A percentile compares a stretch with the other conserved stretches of the same genome.
Conservation (phyloP, 495 filamentous ascomycete species). For the Pyronema domesticum region DNA sequence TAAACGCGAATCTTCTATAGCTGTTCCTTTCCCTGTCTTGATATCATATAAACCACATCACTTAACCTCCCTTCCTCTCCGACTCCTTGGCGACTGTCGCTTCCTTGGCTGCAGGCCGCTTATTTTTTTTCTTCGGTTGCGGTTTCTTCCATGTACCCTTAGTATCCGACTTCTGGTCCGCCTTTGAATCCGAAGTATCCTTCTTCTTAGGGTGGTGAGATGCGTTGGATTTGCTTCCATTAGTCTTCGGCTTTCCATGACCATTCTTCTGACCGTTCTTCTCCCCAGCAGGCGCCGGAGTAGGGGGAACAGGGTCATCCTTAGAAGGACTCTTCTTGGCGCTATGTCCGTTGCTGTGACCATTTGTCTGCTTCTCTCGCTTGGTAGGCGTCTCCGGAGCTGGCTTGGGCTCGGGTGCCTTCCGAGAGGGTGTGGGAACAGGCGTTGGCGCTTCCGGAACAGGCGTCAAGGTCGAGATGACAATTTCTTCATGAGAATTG, state of each 20-base stretch:
- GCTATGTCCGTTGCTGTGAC: slow-evolving; percentile 1
- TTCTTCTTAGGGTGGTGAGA: slow-evolving; percentile 3
- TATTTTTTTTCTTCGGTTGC: not conserved
- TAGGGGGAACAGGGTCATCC: slow-evolving; percentile 2
- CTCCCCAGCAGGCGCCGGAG: slow-evolving; percentile 3
- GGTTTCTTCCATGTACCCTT: not conserved
- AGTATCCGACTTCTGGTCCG: not conserved
- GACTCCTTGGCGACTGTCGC: slow-evolving; percentile 1
- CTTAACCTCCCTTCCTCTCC: slow-evolving; percentile 4
- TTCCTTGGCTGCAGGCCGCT: not conserved
- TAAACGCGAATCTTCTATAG: not conserved
- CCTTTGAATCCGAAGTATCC: not conserved
- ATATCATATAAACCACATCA: not conserved
- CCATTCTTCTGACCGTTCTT: slow-evolving; percentile 3
- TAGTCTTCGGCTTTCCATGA: slow-evolving; percentile 10
- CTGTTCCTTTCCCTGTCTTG: not conserved
- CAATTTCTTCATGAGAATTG: slow-evolving; percentile 17
- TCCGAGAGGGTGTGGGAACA: slow-evolving; percentile 1
- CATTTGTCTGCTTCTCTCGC: not conserved
- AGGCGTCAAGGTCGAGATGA: slow-evolving; percentile 6
- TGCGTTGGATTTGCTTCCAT: slow-evolving; percentile 5
- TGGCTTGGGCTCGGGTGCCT: slow-evolving; percentile 7
- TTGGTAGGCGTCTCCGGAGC: not conserved
- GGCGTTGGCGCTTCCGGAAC: slow-evolving; percentile 7
- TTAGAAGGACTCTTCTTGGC: not conserved